Evolutionary conservation across 495 filamentous ascomycete species (phyloP), one percentile per base, ranked within the genome.

Genomic region (Talaromyces proteolyticus): DNA sequence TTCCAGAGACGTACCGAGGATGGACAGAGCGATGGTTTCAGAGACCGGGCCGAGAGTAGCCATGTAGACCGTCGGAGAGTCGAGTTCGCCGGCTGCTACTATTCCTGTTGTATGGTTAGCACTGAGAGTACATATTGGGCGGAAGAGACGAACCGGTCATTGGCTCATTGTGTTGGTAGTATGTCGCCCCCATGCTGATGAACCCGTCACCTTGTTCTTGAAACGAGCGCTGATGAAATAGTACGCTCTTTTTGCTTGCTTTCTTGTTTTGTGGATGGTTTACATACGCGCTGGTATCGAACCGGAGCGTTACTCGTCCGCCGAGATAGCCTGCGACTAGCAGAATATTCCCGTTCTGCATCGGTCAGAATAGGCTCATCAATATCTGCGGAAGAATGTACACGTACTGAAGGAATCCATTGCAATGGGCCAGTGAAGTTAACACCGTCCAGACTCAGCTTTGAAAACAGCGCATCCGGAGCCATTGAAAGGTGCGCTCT

Each of bases 331-430:
- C 47, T 29, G 20, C 18, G 1, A 49, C 37, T 7, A 49, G 34
- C 20, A 49, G 25, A 22, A 49, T 41, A 12, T 20, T 24, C 5
- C 23, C 36, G 36, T 49, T 36, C 47, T 49, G 8, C 40, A 24
- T 19, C 17, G 21, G 47, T 49, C 47, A 49, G 47, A 24, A 25
- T 23, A 24, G 20, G 11, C 16, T 41, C 18, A 16, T 10, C 10
- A 7, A 41, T 18, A n/a, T 1, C 10, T 12, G 19, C 21, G 16
- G 7, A 34, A 17, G 29, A 16, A 16, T 7, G 25, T 34, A 16
- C 18, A 41, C 68, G 34, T 64, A 75, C 69, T 10, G 44, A 49
- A 40, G 60, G 50, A 22, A 67, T 42, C 68, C 68, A 75, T 24
- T 54, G 23, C 2, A 72, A 38, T n/a, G 67, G 69, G 1, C 69